These are phyloP conservation scores for Prosopis cineraria DNA, from an alignment of 306 rosid genomes.

Conservation along the genomic window DNA sequence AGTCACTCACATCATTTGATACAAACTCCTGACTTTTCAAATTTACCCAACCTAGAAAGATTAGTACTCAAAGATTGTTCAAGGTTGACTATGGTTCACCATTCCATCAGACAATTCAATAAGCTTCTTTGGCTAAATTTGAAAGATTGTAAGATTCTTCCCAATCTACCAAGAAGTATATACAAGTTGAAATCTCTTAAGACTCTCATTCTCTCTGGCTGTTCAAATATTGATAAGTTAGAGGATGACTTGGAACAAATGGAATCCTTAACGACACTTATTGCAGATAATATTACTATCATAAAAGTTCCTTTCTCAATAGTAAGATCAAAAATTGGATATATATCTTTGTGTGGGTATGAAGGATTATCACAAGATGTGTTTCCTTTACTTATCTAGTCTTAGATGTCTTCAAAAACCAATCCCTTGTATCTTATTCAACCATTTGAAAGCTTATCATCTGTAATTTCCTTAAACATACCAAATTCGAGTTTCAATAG, in stretches of 20 bases:
- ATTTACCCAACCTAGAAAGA: neutral
- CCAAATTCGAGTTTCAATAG: neutral
- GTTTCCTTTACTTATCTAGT: neutral
- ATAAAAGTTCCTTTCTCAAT: neutral
- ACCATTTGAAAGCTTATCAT: neutral
- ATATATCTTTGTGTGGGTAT: neutral
- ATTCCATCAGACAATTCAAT: neutral
- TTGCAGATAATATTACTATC: neutral
- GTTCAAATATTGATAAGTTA: neutral
- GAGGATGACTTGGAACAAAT: neutral
- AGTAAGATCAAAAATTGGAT: neutral
- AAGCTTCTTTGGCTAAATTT: neutral
- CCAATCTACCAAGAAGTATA: neutral
- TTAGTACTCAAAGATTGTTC: neutral
- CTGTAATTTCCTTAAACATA: neutral
- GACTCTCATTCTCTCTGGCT: neutral
- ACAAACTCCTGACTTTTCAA: neutral
- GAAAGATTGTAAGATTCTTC: neutral
- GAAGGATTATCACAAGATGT: constrained; percentile 19
- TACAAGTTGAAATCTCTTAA: neutral
- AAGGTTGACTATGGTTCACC: neutral
- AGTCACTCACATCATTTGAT: neutral
- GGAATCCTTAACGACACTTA: neutral
- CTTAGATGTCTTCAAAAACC: neutral
- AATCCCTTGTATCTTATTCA: neutral